A percentile compares a stretch with the other conserved stretches of the same genome.
These are phyloP conservation scores for Xylariaceae sp. DNA, from an alignment of 2,329 filamentous ascomycete genomes.

Conservation along the genomic window DNA sequence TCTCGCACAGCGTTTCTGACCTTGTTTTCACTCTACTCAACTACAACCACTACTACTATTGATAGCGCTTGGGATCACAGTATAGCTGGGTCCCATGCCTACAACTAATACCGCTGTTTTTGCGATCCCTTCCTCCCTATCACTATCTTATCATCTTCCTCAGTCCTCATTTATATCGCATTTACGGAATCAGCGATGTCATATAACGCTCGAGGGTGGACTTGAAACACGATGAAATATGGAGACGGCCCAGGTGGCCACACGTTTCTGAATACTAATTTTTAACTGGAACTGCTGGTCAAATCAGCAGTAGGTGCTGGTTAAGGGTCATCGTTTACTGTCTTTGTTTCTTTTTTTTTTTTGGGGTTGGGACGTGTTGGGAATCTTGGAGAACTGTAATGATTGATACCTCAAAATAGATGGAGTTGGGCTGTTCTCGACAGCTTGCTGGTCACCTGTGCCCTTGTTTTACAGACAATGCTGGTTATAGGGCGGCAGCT, in stretches of 20 bases:
- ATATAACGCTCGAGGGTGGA: constrained; percentile 27
- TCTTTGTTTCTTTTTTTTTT: constrained; percentile 18
- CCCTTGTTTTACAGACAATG: too few species aligned
- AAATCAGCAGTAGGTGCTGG: constrained; percentile 26
- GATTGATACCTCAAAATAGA: constrained; percentile 32
- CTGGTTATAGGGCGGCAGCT: neutral
- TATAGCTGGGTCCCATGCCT: neutral
- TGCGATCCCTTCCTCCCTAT: constrained; percentile 21
- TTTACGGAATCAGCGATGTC: constrained; percentile 30
- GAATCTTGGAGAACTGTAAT: constrained; percentile 24
- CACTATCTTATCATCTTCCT: constrained; percentile 20
- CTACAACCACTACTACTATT: neutral
- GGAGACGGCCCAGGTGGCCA: constrained; percentile 36
- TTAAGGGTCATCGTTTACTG: constrained; percentile 19
- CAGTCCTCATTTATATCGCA: constrained; percentile 23
- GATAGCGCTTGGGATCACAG: too few species aligned
- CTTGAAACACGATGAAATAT: constrained; percentile 32
- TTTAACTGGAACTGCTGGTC: constrained; percentile 27
- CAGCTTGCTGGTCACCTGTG: neutral
- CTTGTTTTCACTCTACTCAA: constrained; percentile 29
- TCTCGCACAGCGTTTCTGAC: constrained; percentile 57
- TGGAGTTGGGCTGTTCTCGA: constrained; percentile 18
- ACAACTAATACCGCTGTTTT: constrained; percentile 23
- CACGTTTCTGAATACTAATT: constrained; percentile 32
- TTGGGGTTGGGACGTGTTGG: constrained; percentile 15